Conservation (phyloP, 2,329 filamentous ascomycete species). For the Cytospora piceae region DNA sequence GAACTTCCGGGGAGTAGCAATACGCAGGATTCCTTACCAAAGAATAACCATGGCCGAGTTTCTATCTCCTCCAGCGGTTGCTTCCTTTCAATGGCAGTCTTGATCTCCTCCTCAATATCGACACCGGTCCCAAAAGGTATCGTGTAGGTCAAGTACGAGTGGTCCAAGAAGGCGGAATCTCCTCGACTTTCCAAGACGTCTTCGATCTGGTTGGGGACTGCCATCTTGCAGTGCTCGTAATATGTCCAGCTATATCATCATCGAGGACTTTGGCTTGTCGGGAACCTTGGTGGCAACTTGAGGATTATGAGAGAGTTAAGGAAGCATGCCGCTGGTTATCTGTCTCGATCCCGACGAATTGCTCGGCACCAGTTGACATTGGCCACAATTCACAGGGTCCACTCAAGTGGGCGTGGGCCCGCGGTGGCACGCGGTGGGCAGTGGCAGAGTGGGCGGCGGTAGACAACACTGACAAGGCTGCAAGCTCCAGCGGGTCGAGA, state of each 20-base stretch:
- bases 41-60: slow-evolving; percentile 58
- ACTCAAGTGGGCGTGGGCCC: background rate
- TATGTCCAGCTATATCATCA: slow-evolving; percentile 21
- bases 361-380: background rate
- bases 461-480: no score
- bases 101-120: slow-evolving; percentile 56
- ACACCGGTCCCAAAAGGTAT: slow-evolving; percentile 61
- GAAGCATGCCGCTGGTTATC: background rate
- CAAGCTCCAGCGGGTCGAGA: slow-evolving; percentile 2
- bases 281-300: background rate
- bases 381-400: background rate
- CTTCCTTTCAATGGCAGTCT: slow-evolving; percentile 28
- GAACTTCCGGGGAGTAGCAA: slow-evolving; percentile 36
- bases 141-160: slow-evolving; percentile 63
- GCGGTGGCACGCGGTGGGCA: no score
- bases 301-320: background rate
- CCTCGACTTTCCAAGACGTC: slow-evolving; percentile 36
- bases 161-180: slow-evolving; percentile 56
- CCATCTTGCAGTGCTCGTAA: slow-evolving; percentile 33
- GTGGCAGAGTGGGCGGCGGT: no score
- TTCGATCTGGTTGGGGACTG: slow-evolving; percentile 39
- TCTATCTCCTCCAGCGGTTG: slow-evolving; percentile 27
- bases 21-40: slow-evolving; percentile 58
- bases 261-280: background rate
- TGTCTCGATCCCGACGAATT: background rate